Conservation (phyloP, 805 yeast genomes). For the Candida orba region DNA sequence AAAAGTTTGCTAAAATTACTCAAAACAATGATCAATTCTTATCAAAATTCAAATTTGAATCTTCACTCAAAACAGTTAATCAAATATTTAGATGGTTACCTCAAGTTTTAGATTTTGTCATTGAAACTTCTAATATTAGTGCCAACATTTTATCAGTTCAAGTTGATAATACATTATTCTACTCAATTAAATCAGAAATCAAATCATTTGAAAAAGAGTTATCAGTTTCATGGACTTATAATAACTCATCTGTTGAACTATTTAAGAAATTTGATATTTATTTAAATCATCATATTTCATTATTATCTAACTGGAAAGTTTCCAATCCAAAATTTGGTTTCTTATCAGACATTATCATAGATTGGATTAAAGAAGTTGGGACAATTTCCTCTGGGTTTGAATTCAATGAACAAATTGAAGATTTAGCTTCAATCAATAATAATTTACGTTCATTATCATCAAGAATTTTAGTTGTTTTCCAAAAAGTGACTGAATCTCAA, state of each 20-base stretch:
- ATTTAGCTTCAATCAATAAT: slow-evolving; percentile 36
- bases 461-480: slow-evolving; percentile 61
- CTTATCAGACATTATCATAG: slow-evolving; percentile 38
- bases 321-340: slow-evolving; percentile 31
- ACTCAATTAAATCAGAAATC: slow-evolving; percentile 11
- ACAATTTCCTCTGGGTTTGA: neutral
- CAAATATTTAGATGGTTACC: slow-evolving; percentile 28
- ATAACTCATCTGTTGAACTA: slow-evolving; percentile 6
- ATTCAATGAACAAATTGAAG: neutral
- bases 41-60: slow-evolving; percentile 11
- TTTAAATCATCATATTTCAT: slow-evolving; percentile 19
- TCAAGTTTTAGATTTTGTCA: slow-evolving; percentile 26
- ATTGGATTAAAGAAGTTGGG: slow-evolving; percentile 34
- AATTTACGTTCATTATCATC: slow-evolving; percentile 45
- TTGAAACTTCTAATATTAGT: slow-evolving; percentile 16
- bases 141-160: slow-evolving; percentile 9
- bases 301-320: slow-evolving; percentile 27
- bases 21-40: slow-evolving; percentile 12
- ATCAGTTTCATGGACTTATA: slow-evolving; percentile 12
- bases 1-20: slow-evolving; percentile 18
- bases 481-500: slow-evolving; percentile 32
- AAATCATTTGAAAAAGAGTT: slow-evolving; percentile 11
- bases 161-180: slow-evolving; percentile 17
- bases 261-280: slow-evolving; percentile 21
- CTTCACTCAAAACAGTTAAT: slow-evolving; percentile 9